Evolutionary conservation across 106 monocot species (phyloP).

Genomic region (Phalaenopsis aphrodite): DNA sequence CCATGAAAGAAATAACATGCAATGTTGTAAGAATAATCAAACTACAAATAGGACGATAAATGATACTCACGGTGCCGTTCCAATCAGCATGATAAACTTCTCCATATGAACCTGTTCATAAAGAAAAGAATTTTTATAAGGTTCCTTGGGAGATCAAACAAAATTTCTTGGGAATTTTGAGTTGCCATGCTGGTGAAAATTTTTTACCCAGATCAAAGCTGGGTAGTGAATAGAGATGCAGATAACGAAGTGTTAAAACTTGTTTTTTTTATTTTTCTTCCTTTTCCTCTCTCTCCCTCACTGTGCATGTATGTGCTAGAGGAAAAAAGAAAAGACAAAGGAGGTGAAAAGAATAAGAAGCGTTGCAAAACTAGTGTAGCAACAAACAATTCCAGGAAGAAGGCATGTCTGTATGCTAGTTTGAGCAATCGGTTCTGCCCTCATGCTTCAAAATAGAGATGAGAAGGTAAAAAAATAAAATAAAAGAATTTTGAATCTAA

Average conservation of each 20-base stretch:
- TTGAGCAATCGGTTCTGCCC: neutral
- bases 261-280: neutral
- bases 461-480: neutral
- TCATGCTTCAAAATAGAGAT: neutral
- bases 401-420: neutral
- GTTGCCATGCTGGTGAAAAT: neutral
- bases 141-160: neutral
- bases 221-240: neutral
- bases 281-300: neutral
- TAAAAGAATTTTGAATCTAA: neutral
- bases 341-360: too few species aligned
- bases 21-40: neutral
- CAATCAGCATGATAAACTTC: constrained; percentile 98
- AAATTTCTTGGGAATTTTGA: neutral
- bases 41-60: constrained; percentile 2
- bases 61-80: constrained; percentile 84
- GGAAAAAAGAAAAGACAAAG: too few species aligned
- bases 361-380: neutral
- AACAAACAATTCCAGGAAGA: neutral
- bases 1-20: neutral
- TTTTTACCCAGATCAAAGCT: neutral
- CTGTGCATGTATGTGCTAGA: neutral
- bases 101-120: constrained; percentile 86
- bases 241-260: neutral
- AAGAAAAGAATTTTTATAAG: neutral